These are phyloP conservation scores for Pseudogymnoascus verrucosus DNA, from an alignment of 2,329 filamentous ascomycete species.

Conservation along the genomic window DNA sequence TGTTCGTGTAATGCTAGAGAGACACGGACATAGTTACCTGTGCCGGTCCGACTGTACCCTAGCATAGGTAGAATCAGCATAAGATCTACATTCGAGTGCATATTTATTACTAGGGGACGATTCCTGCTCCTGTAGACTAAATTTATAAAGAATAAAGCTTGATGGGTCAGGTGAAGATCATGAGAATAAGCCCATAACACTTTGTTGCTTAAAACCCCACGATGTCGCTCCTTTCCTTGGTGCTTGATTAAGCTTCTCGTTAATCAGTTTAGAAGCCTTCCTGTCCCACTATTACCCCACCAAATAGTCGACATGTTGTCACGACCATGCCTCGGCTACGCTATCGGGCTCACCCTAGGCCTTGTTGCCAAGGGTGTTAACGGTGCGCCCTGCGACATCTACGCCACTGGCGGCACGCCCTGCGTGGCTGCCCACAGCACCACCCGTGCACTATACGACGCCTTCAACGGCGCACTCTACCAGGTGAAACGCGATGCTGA, in stretches of 20 bases:
- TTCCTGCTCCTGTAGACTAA: not conserved
- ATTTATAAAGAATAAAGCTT: constrained; percentile 10
- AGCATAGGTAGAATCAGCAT: not conserved
- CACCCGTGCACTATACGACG: constrained; percentile 50
- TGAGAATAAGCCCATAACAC: not conserved
- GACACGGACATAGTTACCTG: not conserved
- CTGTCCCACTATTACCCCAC: constrained; percentile 8
- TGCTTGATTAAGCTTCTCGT: constrained; percentile 10
- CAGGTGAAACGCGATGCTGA: constrained; percentile 46
- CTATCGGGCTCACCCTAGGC: constrained; percentile 24
- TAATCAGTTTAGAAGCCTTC: not conserved
- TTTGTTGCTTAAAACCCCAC: not conserved
- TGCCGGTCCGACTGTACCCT: not conserved
- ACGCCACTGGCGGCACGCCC: constrained; percentile 45
- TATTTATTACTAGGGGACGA: constrained; percentile 15
- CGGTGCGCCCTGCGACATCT: constrained; percentile 53
- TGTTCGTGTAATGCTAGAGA: not conserved
- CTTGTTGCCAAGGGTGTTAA: constrained; percentile 31
- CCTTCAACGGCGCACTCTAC: constrained; percentile 45
- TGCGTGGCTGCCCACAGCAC: constrained; percentile 55
- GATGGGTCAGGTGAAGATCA: constrained; percentile 12
- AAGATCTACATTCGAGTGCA: not conserved
- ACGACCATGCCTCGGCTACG: constrained; percentile 12
- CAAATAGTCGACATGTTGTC: constrained; percentile 14
- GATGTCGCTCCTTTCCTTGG: constrained; percentile 1